A percentile compares a stretch with the other conserved stretches of the same genome.
phyloP scores from a whole-genome alignment of 495 filamentous ascomycete genomes.

The Lasiosphaeria miniovina region DNA sequence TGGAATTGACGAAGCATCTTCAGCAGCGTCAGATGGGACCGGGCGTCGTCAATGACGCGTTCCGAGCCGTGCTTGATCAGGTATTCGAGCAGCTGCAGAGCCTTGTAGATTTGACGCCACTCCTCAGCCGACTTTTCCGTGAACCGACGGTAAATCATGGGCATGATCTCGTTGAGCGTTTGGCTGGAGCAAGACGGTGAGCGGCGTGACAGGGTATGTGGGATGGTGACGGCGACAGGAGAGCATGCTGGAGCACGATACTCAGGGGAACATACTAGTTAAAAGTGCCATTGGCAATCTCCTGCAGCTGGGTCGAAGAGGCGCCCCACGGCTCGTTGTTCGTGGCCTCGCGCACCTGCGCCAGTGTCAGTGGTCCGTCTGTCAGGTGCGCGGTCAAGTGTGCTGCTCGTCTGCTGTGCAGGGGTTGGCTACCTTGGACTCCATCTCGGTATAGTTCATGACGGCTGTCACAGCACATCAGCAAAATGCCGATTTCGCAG shows the following conservation, averaged over 20 bases:
- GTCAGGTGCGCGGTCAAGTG: conserved; percentile 7
- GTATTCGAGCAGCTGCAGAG: conserved; percentile 93
- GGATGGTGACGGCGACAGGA: background rate
- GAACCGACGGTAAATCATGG: conserved; percentile 98
- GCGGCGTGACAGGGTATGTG: background rate
- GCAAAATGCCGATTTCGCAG: conserved; percentile 2
- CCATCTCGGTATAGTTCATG: conserved; percentile 99
- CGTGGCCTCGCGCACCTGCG: conserved; percentile 87
- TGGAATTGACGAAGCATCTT: conserved; percentile 99
- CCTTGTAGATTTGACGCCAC: conserved; percentile 99
- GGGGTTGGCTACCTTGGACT: conserved; percentile 70
- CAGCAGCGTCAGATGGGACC: conserved; percentile 87
- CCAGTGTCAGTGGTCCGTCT: background rate
- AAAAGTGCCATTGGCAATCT: conserved; percentile 96
- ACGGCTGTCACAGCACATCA: conserved; percentile 60
- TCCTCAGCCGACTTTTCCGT: conserved; percentile 98
- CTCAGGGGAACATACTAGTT: conserved; percentile 73
- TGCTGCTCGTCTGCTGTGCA: conserved; percentile 15
- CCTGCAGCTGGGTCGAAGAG: conserved; percentile 83
- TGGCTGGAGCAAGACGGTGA: conserved; percentile 55
- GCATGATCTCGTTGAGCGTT: conserved; percentile 99
- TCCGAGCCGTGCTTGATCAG: conserved; percentile 98
- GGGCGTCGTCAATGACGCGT: conserved; percentile 94
- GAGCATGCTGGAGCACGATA: background rate
- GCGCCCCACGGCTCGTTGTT: conserved; percentile 98